Evolutionary conservation across 2,329 filamentous ascomycete species (phyloP).

Genomic region (Clarireedia homoeocarpa): DNA sequence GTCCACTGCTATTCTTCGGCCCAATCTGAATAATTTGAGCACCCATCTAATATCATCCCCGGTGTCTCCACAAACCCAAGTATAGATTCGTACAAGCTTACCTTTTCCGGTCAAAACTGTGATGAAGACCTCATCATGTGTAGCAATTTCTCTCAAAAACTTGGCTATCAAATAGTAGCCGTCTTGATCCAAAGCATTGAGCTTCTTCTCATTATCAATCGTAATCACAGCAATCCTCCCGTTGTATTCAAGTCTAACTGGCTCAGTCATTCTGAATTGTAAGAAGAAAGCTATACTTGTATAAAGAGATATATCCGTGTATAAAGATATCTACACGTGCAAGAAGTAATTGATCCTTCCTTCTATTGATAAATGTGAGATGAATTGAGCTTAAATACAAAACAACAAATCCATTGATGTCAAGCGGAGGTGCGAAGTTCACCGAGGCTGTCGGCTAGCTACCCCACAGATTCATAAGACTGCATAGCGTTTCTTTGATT

Average conservation of each 20-base stretch:
- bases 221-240: constrained; percentile 76
- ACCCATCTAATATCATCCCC: too few species aligned
- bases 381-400: too few species aligned
- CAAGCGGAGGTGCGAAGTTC: too few species aligned
- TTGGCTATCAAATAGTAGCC: constrained; percentile 73
- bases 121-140: constrained; percentile 70
- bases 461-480: background rate
- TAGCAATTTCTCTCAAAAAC: constrained; percentile 69
- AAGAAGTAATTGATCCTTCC: background rate
- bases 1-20: too few species aligned
- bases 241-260: constrained; percentile 45
- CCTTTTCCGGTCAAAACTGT: constrained; percentile 81
- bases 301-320: background rate
- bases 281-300: too few species aligned
- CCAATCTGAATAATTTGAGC: too few species aligned
- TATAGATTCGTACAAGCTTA: constrained; percentile 15
- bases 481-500: background rate
- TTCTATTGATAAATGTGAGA: background rate
- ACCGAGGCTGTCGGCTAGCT: too few species aligned
- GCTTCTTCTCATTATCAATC: constrained; percentile 76
- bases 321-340: background rate
- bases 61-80: too few species aligned
- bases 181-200: constrained; percentile 68
- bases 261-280: constrained; percentile 16
- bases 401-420: too few species aligned